Percentiles rank a stretch among this genome's conserved stretches.
phyloP scores from a whole-genome alignment of 2,329 filamentous ascomycete species.

The Curvularia lunata region DNA sequence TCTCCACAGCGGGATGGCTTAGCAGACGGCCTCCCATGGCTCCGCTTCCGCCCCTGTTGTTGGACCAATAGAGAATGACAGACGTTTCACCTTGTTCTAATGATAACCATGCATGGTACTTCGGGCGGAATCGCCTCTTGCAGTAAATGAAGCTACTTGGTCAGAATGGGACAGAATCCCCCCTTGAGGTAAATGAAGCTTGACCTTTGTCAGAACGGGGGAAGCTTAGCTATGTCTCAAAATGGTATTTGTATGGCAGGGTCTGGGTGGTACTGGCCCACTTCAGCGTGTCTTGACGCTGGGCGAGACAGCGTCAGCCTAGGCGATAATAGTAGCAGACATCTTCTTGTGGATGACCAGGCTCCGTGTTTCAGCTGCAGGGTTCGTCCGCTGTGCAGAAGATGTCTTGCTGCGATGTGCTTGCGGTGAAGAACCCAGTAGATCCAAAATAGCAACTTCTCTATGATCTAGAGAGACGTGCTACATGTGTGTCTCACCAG shows the following conservation, averaged over 20 bases:
- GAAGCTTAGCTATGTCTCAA: constrained; percentile 4
- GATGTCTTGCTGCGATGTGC: background rate
- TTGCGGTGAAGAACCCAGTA: too few species aligned
- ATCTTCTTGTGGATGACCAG: constrained; percentile 3
- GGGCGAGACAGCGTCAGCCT: constrained; percentile 1
- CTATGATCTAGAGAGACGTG: background rate
- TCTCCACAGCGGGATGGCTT: constrained; percentile 33
- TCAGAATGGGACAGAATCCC: constrained; percentile 1
- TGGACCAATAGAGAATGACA: constrained; percentile 23
- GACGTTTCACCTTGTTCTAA: constrained; percentile 13
- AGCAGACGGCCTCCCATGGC: constrained; percentile 13
- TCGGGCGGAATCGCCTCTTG: constrained; percentile 12
- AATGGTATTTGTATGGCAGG: constrained; percentile 15
- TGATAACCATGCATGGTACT: constrained; percentile 19
- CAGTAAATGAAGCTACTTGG: constrained; percentile 9
- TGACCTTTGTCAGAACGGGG: constrained; percentile 1
- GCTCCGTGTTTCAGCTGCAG: constrained; percentile 1
- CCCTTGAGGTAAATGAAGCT: constrained; percentile 7
- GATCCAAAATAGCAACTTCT: constrained; percentile 4
- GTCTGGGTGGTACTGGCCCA: constrained; percentile 2
- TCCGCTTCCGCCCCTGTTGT: constrained; percentile 19
- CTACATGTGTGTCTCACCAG: constrained; percentile 4
- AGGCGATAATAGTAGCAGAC: background rate
- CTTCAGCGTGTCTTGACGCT: background rate
- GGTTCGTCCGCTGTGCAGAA: background rate